A percentile compares a stretch with the other conserved stretches of the same genome.
Evolutionary conservation across 805 yeast genomes (phyloP).

Genomic region (Ascoidea rubescens): DNA sequence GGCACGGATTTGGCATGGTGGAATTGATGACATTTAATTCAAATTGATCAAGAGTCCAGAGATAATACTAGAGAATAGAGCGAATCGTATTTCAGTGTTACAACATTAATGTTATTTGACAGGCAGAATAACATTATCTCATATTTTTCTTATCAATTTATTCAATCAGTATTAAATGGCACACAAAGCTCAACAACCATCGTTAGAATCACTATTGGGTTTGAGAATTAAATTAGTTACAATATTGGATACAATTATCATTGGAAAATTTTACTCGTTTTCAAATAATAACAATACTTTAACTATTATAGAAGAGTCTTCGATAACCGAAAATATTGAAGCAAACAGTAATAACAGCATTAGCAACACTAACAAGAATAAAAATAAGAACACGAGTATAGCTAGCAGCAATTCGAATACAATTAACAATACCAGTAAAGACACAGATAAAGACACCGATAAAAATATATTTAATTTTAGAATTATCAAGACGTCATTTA

Average conservation of each 20-base stretch:
- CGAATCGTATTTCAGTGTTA: no score
- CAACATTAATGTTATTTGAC: no score
- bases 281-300: constrained; percentile 23
- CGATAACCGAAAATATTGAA: background rate
- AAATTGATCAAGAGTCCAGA: no score
- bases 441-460: background rate
- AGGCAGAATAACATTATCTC: no score
- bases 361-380: background rate
- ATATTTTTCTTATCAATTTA: no score
- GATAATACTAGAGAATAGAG: no score
- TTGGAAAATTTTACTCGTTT: constrained; percentile 54
- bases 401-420: background rate
- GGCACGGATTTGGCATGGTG: no score
- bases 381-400: background rate
- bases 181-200: constrained; percentile 1
- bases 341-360: background rate
- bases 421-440: background rate
- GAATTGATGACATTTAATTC: no score
- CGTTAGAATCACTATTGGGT: constrained; percentile 17
- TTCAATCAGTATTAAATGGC: background rate
- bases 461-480: background rate
- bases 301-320: constrained; percentile 10
- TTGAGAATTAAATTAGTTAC: constrained; percentile 47
- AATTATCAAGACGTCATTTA: constrained; percentile 6
- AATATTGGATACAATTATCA: constrained; percentile 36